Percentiles rank a stretch among this genome's conserved stretches.
Conservation (phyloP, 352 stramenopile species). For the Pythium angustatum region DNA sequence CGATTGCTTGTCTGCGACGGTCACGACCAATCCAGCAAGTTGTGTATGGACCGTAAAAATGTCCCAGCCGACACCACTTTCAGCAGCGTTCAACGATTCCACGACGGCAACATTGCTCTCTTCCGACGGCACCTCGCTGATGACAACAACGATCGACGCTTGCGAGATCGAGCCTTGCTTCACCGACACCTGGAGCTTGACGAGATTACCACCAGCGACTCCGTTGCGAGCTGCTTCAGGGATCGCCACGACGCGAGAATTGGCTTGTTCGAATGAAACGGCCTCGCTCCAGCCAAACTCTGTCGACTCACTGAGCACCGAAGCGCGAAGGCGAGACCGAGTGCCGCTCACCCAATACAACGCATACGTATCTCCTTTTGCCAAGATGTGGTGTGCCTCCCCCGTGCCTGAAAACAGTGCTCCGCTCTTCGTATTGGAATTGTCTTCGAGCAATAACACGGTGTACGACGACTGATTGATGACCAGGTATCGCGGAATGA, state of each 20-base stretch:
- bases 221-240: conserved; percentile 39
- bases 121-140: conserved; percentile 38
- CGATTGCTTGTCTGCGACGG: conserved; percentile 63
- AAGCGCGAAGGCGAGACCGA: conserved; percentile 54
- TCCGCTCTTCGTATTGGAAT: conserved; percentile 7
- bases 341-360: conserved; percentile 72
- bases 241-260: conserved; percentile 51
- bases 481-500: conserved; percentile 80
- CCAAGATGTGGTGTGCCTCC: conserved; percentile 72
- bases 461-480: conserved; percentile 71
- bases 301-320: conserved; percentile 44
- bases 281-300: conserved; percentile 68
- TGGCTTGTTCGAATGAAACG: conserved; percentile 53
- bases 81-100: not conserved
- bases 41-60: conserved; percentile 68
- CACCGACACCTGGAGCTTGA: conserved; percentile 55
- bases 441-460: conserved; percentile 62
- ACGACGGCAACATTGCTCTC: conserved; percentile 1
- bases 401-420: conserved; percentile 29
- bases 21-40: conserved; percentile 68
- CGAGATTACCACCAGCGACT: conserved; percentile 16
- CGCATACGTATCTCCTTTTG: conserved; percentile 68
- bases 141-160: conserved; percentile 67
- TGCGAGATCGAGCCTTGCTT: conserved; percentile 79
- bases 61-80: conserved; percentile 41